Evolutionary conservation across 176 grass and related monocot species (phyloP).

Genomic region (Leersia perrieri): DNA sequence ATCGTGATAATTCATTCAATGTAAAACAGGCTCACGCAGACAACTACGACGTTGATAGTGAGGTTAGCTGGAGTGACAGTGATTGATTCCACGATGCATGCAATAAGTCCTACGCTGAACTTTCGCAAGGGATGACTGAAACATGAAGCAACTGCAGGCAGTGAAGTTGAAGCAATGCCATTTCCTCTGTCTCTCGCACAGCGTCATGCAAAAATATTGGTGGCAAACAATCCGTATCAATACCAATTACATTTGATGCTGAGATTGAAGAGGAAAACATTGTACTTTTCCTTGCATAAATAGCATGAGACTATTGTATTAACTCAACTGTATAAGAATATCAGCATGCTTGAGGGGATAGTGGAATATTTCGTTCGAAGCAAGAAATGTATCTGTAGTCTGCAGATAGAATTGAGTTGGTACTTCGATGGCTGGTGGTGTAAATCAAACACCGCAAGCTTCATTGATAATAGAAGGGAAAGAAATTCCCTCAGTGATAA

Average conservation of each 20-base stretch:
- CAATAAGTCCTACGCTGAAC: background rate
- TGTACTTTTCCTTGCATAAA: background rate
- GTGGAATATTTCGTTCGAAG: background rate
- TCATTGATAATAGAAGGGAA: background rate
- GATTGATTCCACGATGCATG: constrained; percentile 19
- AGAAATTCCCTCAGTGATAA: too few species aligned
- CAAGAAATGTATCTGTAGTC: background rate
- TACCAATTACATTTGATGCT: background rate
- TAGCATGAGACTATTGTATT: background rate
- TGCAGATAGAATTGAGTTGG: background rate
- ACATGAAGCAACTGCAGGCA: background rate
- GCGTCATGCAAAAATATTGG: background rate
- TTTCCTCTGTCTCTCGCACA: too few species aligned
- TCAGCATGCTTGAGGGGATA: background rate
- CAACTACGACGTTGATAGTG: background rate
- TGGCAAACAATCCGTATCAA: background rate
- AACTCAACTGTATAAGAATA: background rate
- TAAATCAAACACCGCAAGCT: background rate
- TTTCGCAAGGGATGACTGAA: background rate
- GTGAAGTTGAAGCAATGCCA: background rate
- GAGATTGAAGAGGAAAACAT: background rate
- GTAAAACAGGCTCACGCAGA: constrained; percentile 37
- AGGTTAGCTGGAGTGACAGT: constrained; percentile 46
- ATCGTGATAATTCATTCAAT: background rate
- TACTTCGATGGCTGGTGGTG: background rate